Base-by-base conservation (phyloP, 2,329 filamentous ascomycete species). In the Fusarium longipes region DNA sequence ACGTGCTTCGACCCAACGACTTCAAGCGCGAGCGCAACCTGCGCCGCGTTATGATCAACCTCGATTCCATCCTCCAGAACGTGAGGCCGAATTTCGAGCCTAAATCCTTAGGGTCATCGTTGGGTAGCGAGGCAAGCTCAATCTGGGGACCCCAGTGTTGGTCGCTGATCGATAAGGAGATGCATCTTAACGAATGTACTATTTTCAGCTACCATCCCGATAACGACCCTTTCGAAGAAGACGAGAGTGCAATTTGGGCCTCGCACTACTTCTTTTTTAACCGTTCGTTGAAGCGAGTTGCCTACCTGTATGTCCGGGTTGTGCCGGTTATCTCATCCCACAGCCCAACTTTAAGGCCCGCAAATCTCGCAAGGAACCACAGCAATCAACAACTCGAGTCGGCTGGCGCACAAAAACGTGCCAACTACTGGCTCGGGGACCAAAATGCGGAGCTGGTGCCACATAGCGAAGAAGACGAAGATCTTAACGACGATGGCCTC, bases 251-350 rank as follows among this genome's bases (percentile, higher is more conserved):
- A 11, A 94, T 99, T 65, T 99, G 95, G 95, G 93, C 92, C 48
- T 85, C 94, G 65, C 94, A 98, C 78, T 97, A 97, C 79, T 97
- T 99, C 82, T 97, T 98, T 79, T 98, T 97, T 86, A 97, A 97
- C 83, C 95, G 95, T 74, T 84, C 89, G 25, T 86, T 91, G 75
- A 98, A 98, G 82, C 89, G 96, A 39, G 95, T 99, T 18, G 94
- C 93, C 63, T 99, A 99, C 77, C 82, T 99, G 43, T 96, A 97
- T 75, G 87, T 97, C 43, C 91, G 95, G 63, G 94, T 93, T n/a
- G 88, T 97, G 43, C 95, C 88, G 59, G 90, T 91, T 70, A 89
- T 91, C 74, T 91, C 83, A 67, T 84, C 84, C 5, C 88, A 84
- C 76, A 89, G 84, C 63, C 91, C 85, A 43, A 79, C 78, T 24